These are phyloP conservation scores for Lactarius akahatsu DNA, from an alignment of 768 basidiomycete species.

Conservation along the genomic window DNA sequence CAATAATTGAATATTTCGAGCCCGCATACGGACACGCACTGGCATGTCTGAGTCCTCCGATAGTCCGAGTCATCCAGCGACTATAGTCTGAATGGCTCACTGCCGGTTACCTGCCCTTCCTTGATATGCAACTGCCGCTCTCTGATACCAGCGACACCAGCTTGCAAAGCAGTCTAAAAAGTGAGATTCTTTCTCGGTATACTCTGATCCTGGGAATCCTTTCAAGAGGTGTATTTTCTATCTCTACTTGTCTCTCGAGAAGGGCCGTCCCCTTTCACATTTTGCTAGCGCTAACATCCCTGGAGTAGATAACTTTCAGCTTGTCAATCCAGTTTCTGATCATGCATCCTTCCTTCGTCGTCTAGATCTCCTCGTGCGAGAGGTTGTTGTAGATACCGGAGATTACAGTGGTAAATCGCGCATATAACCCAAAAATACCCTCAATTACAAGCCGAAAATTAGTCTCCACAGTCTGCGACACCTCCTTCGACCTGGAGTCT, in stretches of 20 bases:
- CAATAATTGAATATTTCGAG: not conserved
- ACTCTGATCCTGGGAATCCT: not conserved
- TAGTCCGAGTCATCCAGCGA: not conserved
- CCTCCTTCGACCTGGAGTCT: not conserved
- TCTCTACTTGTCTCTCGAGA: constrained; percentile 4
- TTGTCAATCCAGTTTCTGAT: not conserved
- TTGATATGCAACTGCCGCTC: not conserved
- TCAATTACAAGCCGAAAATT: not conserved
- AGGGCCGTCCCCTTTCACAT: not conserved
- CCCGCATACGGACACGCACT: not conserved
- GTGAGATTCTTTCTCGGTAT: too few relatives aligned
- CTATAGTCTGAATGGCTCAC: not conserved
- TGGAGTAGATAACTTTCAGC: not conserved
- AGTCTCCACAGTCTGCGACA: not conserved
- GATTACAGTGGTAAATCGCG: not conserved
- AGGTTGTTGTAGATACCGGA: constrained; percentile 3
- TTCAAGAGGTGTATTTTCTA: constrained; percentile 16
- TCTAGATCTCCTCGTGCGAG: constrained; percentile 7
- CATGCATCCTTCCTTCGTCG: constrained; percentile 3
- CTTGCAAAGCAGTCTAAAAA: too few relatives aligned
- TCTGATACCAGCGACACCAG: not conserved
- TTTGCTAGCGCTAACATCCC: not conserved
- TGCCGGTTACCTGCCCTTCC: not conserved
- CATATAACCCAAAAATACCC: constrained; percentile 3
- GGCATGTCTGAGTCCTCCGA: not conserved